These are phyloP conservation scores for Bromus sterilis DNA, from an alignment of 176 grass and related monocot genomes.

Conservation along the genomic window DNA sequence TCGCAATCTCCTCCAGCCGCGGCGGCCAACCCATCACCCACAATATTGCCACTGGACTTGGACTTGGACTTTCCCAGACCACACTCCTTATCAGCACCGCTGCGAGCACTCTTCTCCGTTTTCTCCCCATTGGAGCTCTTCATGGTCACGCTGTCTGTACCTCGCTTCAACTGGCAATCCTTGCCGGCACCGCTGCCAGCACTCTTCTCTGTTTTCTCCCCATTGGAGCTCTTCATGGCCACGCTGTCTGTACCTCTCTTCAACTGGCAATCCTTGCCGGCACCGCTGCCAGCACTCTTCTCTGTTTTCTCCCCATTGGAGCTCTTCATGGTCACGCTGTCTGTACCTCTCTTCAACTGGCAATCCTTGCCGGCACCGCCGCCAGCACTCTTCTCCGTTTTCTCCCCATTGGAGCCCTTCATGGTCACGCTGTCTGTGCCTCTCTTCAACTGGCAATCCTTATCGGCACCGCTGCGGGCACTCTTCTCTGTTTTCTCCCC, in stretches of 20 bases:
- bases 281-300: neutral
- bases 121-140: conserved; percentile 9
- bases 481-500: neutral
- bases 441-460: neutral
- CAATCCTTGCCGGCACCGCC: neutral
- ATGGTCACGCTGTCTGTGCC: neutral
- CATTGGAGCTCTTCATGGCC: conserved; percentile 1
- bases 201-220: neutral
- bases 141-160: neutral
- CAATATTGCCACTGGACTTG: neutral
- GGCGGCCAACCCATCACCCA: neutral
- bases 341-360: neutral
- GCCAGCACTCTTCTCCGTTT: neutral
- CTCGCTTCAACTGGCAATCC: neutral
- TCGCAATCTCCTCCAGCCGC: neutral
- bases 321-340: neutral
- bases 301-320: neutral
- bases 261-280: neutral
- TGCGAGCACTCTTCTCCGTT: neutral
- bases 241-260: neutral
- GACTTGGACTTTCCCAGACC: too few species aligned
- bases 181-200: neutral
- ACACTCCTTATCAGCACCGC: too few species aligned
- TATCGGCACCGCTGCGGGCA: neutral
- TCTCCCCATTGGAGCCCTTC: conserved; percentile 1